Evolutionary conservation across 176 grass and related monocot genomes (phyloP).

Genomic region (Eragrostis nindensis): DNA sequence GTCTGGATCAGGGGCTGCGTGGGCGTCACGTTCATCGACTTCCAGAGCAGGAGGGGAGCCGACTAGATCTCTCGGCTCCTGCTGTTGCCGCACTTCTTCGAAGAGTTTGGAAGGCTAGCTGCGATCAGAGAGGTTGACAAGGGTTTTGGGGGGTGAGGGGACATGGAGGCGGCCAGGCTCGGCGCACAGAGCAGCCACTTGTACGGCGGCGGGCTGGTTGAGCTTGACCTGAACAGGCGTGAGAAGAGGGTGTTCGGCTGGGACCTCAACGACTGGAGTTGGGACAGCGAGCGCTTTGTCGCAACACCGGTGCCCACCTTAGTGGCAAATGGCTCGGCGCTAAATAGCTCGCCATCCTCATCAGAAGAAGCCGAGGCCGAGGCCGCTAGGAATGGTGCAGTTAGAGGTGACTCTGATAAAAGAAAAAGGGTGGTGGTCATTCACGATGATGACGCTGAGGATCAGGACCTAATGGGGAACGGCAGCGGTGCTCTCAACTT

Average conservation of each 20-base stretch:
- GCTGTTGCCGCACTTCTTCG: conserved; percentile 3
- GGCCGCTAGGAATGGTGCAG: conserved; percentile 5
- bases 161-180: conserved; percentile 65
- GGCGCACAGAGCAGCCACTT: conserved; percentile 61
- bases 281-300: conserved; percentile 77
- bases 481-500: conserved; percentile 50
- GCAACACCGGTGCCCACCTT: conserved; percentile 47
- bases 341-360: conserved; percentile 64
- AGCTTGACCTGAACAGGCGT: conserved; percentile 59
- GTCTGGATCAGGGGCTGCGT: conserved; percentile 90
- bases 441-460: conserved; percentile 31
- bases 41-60: conserved; percentile 60
- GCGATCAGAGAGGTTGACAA: neutral
- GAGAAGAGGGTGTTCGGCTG: conserved; percentile 74
- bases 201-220: conserved; percentile 55
- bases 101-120: neutral
- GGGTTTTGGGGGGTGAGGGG: conserved; percentile 5
- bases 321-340: conserved; percentile 13
- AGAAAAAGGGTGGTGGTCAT: conserved; percentile 66
- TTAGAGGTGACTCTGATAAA: conserved; percentile 65
- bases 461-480: conserved; percentile 30
- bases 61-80: conserved; percentile 52
- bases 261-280: conserved; percentile 95
- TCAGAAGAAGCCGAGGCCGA: conserved; percentile 51
- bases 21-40: conserved; percentile 80